Evolutionary conservation across 148 eudicot genomes (phyloP), one percentile per base, ranked within the genome.

Genomic region (Rhododendron ferrugineum): DNA sequence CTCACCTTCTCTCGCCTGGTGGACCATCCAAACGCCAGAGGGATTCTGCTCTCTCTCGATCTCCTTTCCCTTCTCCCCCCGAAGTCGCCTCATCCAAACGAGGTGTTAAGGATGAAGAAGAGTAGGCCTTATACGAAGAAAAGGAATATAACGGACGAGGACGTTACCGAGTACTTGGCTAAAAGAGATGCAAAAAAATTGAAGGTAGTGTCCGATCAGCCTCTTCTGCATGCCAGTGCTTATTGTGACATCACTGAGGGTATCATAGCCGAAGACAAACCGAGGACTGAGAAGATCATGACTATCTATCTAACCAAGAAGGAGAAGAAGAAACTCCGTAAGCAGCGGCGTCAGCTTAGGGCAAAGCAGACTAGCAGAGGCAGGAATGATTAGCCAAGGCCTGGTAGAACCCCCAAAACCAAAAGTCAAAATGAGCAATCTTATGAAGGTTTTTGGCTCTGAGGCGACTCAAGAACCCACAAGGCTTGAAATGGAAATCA

Each of bases 361-460:
- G 98, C 95, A 86, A 93, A 92, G 85, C 97, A n/a, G n/a, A n/a
- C n/a, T n/a, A n/a, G n/a, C n/a, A 96, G 5, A 92, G 89, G 86
- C 99, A 95, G 87, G 99, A 96, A 96, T 96, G 99, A 96, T 96
- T 23, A 91, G 97, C 88, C 99, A 95, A 86, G 99, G 99, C 54
- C 86, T 96, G 74, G 8, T 96, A 10, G 98, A 95, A 84, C 99
- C 99, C 52, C 96, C 98, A 6, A 96, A 96, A 80, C 89, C 98
- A 0, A 96, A 96, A 87, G 97, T 96, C 14, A 96, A 95, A 89
- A 94, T 96, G 99, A 95, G 99, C 91, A 96, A 96, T 88, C 94
- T 96, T 80, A 95, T 93, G 97, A 93, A 85, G 90, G 98, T 96
- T 47, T 89, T 96, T 86, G 99, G 98, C 28, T 88, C 97, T 4